Percentiles rank a stretch among this genome's conserved stretches.
Conservation (phyloP, 2,329 filamentous ascomycete genomes). For the Aspergillus novofumigatus region DNA sequence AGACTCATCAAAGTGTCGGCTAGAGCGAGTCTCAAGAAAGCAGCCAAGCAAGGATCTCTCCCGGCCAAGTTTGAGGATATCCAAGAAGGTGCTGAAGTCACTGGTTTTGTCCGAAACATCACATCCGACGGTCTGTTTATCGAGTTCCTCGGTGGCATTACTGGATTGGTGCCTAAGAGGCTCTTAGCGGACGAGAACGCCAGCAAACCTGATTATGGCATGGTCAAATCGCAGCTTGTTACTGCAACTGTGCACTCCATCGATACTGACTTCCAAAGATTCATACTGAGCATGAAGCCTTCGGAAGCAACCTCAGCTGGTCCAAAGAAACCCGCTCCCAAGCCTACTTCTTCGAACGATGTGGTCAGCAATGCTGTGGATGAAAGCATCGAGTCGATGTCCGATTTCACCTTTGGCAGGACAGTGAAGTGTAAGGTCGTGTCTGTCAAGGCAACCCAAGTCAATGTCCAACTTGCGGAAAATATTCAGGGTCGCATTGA, state of each 20-base stretch:
- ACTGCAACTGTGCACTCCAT: slow-evolving; percentile 67
- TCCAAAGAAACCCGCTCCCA: slow-evolving; percentile 25
- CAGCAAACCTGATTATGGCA: slow-evolving; percentile 68
- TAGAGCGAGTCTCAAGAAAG: slow-evolving; percentile 77
- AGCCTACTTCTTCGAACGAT: slow-evolving; percentile 35
- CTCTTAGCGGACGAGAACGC: slow-evolving; percentile 69
- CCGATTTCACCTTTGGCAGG: slow-evolving; percentile 70
- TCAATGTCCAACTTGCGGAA: slow-evolving; percentile 85
- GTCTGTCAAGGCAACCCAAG: slow-evolving; percentile 85
- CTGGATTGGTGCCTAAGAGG: slow-evolving; percentile 74
- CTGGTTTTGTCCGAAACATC: slow-evolving; percentile 82
- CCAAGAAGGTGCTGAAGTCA: slow-evolving; percentile 62
- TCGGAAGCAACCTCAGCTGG: slow-evolving; percentile 49
- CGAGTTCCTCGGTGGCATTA: slow-evolving; percentile 75
- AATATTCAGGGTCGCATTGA: slow-evolving; percentile 91
- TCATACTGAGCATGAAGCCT: slow-evolving; percentile 60
- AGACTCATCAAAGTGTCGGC: slow-evolving; percentile 72
- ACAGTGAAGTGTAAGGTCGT: slow-evolving; percentile 71
- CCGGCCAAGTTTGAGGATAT: slow-evolving; percentile 69
- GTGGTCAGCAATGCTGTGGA: slow-evolving; percentile 59
- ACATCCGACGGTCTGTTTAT: slow-evolving; percentile 78
- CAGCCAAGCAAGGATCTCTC: slow-evolving; percentile 66
- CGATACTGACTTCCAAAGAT: slow-evolving; percentile 65
- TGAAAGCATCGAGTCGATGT: slow-evolving; percentile 57
- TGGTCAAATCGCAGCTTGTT: slow-evolving; percentile 72